Percentiles rank a stretch among this genome's conserved stretches.
Evolutionary conservation across 1,284 basidiomycete species (phyloP).

Genomic region (Irpex lacteus): DNA sequence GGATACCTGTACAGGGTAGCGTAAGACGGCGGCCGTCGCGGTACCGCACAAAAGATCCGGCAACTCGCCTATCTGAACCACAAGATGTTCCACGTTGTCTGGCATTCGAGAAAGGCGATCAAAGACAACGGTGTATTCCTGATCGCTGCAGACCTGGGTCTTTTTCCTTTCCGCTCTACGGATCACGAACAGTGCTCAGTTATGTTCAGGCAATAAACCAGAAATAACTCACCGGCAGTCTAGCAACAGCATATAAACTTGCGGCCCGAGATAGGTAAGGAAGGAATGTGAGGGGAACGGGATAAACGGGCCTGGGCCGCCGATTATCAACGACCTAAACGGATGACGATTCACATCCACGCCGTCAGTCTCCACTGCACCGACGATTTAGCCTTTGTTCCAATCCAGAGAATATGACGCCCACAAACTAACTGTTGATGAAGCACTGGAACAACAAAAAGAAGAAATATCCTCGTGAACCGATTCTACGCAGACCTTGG

Average conservation of each 20-base stretch:
- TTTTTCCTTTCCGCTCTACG: constrained; percentile 82
- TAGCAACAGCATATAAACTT: constrained; percentile 70
- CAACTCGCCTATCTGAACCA: constrained; percentile 70
- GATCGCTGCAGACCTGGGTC: constrained; percentile 71
- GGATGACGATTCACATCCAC: constrained; percentile 62
- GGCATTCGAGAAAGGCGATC: constrained; percentile 59
- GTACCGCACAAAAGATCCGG: background rate
- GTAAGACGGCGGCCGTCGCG: background rate
- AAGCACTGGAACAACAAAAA: constrained; percentile 93
- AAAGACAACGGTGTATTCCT: constrained; percentile 76
- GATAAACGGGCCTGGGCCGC: constrained; percentile 74
- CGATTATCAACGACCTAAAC: constrained; percentile 73
- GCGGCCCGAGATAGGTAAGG: constrained; percentile 71
- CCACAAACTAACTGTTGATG: constrained; percentile 57
- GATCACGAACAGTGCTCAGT: constrained; percentile 5
- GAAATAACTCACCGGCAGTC: constrained; percentile 72
- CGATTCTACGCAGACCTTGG: constrained; percentile 49
- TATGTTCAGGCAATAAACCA: background rate
- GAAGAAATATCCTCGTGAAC: constrained; percentile 85
- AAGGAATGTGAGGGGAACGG: constrained; percentile 81
- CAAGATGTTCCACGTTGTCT: constrained; percentile 69
- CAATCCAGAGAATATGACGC: constrained; percentile 1
- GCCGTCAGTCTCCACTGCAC: constrained; percentile 71
- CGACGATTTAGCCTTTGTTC: constrained; percentile 2
- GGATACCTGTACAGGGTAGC: constrained; percentile 47